These are phyloP conservation scores for Chlorella vulgaris DNA, from an alignment of 139 green algal genomes.

Conservation along the genomic window DNA sequence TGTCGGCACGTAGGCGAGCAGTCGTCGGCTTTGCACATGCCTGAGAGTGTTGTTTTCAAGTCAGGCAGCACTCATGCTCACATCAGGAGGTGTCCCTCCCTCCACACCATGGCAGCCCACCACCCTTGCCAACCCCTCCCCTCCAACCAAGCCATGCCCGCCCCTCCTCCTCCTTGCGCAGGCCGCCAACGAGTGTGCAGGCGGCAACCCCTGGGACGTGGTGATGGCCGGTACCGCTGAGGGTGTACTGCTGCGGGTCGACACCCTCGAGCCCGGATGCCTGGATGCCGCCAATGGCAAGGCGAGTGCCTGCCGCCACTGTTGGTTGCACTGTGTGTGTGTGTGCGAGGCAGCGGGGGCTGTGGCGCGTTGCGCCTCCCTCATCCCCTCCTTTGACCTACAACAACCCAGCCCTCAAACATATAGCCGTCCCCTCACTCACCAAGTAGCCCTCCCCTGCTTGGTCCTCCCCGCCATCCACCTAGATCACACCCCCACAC, in stretches of 20 bases:
- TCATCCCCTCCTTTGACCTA: neutral
- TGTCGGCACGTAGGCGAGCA: no score
- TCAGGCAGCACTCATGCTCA: no score
- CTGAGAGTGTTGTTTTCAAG: no score
- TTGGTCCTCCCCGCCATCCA: no score
- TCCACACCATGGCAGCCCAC: no score
- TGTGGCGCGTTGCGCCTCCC: neutral
- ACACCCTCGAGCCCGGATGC: slow-evolving; percentile 61
- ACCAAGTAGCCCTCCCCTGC: neutral
- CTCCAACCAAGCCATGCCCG: neutral
- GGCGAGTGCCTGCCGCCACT: slow-evolving; percentile 13
- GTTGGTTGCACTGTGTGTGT: neutral
- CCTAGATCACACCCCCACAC: neutral
- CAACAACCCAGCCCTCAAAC: neutral
- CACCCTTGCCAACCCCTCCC: neutral
- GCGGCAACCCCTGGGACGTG: slow-evolving; percentile 76
- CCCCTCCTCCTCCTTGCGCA: neutral
- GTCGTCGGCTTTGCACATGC: no score
- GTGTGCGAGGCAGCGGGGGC: no score
- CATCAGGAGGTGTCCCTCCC: no score
- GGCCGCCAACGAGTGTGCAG: slow-evolving; percentile 9
- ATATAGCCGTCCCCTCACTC: neutral
- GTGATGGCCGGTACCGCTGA: slow-evolving; percentile 73
- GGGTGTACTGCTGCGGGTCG: slow-evolving; percentile 73
- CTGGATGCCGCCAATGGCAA: slow-evolving; percentile 41